Conservation (phyloP, 805 yeast genomes). For the Ogataea paradorogensis region DNA sequence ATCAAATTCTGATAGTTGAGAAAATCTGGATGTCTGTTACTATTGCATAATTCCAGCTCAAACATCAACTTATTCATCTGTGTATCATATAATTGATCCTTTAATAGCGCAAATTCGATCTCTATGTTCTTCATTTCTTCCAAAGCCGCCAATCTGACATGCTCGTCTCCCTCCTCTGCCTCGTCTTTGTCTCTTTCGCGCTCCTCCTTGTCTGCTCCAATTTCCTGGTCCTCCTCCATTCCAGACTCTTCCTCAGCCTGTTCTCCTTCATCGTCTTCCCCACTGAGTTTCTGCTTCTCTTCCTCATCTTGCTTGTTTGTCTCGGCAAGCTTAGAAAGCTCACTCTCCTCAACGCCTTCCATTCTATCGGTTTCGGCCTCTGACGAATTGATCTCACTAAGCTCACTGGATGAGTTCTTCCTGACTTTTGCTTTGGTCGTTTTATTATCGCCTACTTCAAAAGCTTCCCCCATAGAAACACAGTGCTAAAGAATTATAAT, state of each 20-base stretch:
- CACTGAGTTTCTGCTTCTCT: conserved; percentile 10
- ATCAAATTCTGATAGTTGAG: conserved; percentile 67
- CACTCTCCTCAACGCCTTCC: conserved; percentile 57
- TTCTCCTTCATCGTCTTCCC: conserved; percentile 15
- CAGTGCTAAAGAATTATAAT: conserved; percentile 3
- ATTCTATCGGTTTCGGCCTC: conserved; percentile 92
- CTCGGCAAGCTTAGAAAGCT: conserved; percentile 42
- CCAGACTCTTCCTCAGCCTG: conserved; percentile 25
- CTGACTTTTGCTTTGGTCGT: conserved; percentile 8
- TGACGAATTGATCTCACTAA: conserved; percentile 43
- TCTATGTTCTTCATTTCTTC: conserved; percentile 77
- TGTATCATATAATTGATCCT: conserved; percentile 83
- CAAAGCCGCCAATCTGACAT: conserved; percentile 59
- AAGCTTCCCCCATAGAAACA: conserved; percentile 11
- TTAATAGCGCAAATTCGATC: conserved; percentile 75
- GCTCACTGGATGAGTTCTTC: conserved; percentile 19
- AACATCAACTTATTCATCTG: conserved; percentile 72
- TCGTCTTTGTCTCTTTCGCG: conserved; percentile 23
- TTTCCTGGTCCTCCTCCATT: conserved; percentile 29
- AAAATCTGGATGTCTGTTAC: conserved; percentile 90
- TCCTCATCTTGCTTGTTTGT: conserved; percentile 24
- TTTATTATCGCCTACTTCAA: conserved; percentile 5
- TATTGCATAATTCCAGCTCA: conserved; percentile 81
- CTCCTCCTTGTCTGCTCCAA: conserved; percentile 25
- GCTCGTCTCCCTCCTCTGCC: conserved; percentile 35